Evolutionary conservation across 441 rosid genomes (phyloP).

Genomic region (Breynia disticha): DNA sequence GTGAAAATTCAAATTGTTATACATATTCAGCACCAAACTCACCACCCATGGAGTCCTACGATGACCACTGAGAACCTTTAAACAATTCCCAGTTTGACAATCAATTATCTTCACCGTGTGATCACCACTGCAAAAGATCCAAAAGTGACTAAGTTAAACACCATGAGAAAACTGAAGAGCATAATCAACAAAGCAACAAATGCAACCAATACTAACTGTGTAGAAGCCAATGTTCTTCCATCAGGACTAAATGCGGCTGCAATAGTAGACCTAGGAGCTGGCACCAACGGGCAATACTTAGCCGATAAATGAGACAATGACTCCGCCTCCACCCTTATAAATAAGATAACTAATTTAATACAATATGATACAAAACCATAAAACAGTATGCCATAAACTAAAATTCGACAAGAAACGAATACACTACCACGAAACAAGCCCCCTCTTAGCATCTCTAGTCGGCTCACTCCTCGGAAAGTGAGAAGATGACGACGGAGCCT

Average conservation of each 20-base stretch:
- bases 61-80: conserved; percentile 77
- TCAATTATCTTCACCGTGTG: conserved; percentile 91
- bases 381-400: not conserved
- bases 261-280: conserved; percentile 88
- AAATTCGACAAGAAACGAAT: not conserved
- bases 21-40: conserved; percentile 22
- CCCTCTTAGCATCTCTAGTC: conserved; percentile 37
- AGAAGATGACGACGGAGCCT: conserved; percentile 26
- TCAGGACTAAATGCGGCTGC: conserved; percentile 91
- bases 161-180: not conserved
- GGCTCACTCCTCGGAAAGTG: conserved; percentile 18
- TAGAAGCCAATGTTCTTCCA: conserved; percentile 79
- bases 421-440: conserved; percentile 55
- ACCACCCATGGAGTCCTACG: conserved; percentile 97
- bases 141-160: conserved; percentile 9
- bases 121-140: conserved; percentile 58
- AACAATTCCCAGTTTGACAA: conserved; percentile 64
- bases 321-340: conserved; percentile 70
- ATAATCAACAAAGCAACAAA: not conserved
- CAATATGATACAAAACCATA: conserved; percentile 4
- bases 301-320: conserved; percentile 69
- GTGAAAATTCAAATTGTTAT: not conserved
- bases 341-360: conserved; percentile 4
- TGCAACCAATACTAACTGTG: conserved; percentile 44
- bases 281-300: conserved; percentile 58